Conservation (phyloP, 179 eudicot species). For the Gypsophila paniculata region DNA sequence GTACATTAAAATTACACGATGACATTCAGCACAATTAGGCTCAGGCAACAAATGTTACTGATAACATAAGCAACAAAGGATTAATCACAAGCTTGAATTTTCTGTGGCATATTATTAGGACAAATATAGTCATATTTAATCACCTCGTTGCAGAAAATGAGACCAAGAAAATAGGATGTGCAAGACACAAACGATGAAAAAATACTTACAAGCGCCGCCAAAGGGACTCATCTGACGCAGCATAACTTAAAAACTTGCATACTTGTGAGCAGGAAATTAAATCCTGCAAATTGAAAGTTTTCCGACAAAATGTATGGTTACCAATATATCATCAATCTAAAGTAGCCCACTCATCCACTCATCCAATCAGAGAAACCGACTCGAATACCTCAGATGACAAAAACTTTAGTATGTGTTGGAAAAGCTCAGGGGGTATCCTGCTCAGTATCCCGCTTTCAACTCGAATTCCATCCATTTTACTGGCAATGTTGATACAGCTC, state of each 20-base stretch:
- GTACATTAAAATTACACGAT: background rate
- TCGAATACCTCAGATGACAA: slow-evolving; percentile 77
- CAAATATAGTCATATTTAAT: background rate
- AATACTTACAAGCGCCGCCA: slow-evolving; percentile 93
- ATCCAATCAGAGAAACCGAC: background rate
- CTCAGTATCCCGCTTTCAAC: slow-evolving; percentile 64
- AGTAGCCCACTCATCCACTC: background rate
- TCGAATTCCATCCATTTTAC: slow-evolving; percentile 26
- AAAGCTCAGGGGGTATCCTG: slow-evolving; percentile 81
- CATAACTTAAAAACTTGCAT: slow-evolving; percentile 66
- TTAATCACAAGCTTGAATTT: background rate
- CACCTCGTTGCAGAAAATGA: background rate
- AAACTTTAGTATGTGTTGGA: slow-evolving; percentile 76
- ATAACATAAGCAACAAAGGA: background rate
- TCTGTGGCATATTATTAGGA: slow-evolving; percentile 14
- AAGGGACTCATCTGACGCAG: slow-evolving; percentile 73
- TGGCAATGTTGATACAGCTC: slow-evolving; percentile 16
- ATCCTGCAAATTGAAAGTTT: slow-evolving; percentile 48
- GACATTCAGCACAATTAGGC: background rate
- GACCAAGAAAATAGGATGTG: background rate
- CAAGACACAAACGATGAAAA: slow-evolving; percentile 1
- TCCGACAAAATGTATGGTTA: background rate
- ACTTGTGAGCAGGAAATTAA: slow-evolving; percentile 77
- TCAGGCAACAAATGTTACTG: background rate
- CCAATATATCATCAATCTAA: background rate